Percentiles rank a stretch among this genome's conserved stretches.
phyloP scores from a whole-genome alignment of 345 rosid genomes.

The Brassica nigra region DNA sequence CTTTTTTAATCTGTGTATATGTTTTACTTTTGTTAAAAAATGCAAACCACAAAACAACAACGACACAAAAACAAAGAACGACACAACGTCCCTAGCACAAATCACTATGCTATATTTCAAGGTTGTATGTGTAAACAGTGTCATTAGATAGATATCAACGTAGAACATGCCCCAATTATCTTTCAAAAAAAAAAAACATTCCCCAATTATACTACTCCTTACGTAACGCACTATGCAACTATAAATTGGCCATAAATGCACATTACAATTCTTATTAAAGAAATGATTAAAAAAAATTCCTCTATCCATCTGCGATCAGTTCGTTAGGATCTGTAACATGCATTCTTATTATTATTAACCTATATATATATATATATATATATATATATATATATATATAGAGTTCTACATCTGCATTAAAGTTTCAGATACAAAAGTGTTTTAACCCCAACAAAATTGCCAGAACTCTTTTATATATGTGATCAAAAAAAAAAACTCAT shows the following conservation, averaged over 20 bases:
- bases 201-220: neutral
- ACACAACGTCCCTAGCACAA: neutral
- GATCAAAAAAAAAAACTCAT: no score
- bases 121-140: neutral
- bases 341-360: no score
- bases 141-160: neutral
- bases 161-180: neutral
- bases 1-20: no score
- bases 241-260: neutral
- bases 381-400: no score
- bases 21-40: no score
- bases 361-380: no score
- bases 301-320: slow-evolving; percentile 2
- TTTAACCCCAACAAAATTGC: neutral
- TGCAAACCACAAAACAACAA: no score
- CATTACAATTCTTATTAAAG: neutral
- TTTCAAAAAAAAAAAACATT: no score
- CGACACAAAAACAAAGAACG: no score
- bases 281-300: neutral
- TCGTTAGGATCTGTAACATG: neutral
- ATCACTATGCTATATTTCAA: neutral
- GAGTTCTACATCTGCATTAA: no score
- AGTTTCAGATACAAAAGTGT: no score
- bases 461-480: neutral
- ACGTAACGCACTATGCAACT: neutral